These are phyloP conservation scores for Lecanicillium sp. DNA, from an alignment of 2,329 filamentous ascomycete genomes.

Conservation along the genomic window DNA sequence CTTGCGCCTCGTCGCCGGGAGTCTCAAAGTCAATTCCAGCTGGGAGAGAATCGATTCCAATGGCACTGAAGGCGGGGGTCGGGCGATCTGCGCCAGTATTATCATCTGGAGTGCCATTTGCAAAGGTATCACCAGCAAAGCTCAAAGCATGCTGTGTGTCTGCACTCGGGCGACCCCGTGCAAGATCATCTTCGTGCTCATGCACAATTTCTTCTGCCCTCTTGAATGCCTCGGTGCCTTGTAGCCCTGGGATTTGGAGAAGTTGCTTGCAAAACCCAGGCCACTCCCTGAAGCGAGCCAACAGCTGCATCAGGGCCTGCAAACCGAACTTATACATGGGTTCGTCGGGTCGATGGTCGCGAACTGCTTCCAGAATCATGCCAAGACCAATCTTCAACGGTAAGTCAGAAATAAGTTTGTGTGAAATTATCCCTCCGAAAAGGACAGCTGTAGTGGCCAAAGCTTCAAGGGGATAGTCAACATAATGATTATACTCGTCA, in stretches of 20 bases:
- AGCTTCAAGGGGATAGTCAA: conserved; percentile 92
- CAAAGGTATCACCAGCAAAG: conserved; percentile 40
- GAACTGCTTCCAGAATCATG: conserved; percentile 95
- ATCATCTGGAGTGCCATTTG: conserved; percentile 66
- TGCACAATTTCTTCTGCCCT: conserved; percentile 75
- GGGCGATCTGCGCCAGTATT: conserved; percentile 48
- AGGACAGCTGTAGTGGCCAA: conserved; percentile 91
- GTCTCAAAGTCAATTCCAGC: conserved; percentile 63
- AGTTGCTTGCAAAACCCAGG: conserved; percentile 87
- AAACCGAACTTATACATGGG: conserved; percentile 98
- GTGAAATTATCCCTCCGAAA: conserved; percentile 93
- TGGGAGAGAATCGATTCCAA: conserved; percentile 65
- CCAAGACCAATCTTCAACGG: conserved; percentile 89
- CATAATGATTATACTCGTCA: conserved; percentile 93
- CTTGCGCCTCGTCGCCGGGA: conserved; percentile 75
- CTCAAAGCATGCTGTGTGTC: conserved; percentile 25
- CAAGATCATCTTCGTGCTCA: conserved; percentile 53
- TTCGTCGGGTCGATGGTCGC: conserved; percentile 72
- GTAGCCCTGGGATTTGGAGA: conserved; percentile 70
- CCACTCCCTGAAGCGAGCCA: conserved; percentile 81
- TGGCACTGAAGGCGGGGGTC: conserved; percentile 65
- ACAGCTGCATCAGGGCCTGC: conserved; percentile 85
- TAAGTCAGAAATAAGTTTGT: conserved; percentile 81
- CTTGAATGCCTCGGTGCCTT: conserved; percentile 75
- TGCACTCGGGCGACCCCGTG: conserved; percentile 46